Percentiles rank a stretch among this genome's conserved stretches.
Conservation (phyloP, 495 filamentous ascomycete genomes). For the Neurospora sp. region DNA sequence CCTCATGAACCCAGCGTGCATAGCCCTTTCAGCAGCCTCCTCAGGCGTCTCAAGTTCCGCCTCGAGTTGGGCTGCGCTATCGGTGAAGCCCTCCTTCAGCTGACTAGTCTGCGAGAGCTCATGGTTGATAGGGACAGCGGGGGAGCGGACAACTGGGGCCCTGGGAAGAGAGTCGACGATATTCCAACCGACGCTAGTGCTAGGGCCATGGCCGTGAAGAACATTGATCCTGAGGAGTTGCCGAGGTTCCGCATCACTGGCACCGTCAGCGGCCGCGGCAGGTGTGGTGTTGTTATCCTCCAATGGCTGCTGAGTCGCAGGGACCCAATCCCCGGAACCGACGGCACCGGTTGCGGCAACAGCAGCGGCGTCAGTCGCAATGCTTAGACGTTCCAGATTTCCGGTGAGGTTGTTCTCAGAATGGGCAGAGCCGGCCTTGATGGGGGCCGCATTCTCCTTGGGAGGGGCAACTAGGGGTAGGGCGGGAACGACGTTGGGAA, state of each 20-base stretch:
- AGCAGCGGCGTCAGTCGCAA: neutral
- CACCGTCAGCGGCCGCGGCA: neutral
- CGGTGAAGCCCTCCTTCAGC: constrained; percentile 13
- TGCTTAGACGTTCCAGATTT: neutral
- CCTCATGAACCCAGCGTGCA: constrained; percentile 56
- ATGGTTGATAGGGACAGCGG: constrained; percentile 10
- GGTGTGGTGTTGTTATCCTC: neutral
- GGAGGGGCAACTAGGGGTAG: constrained; percentile 7
- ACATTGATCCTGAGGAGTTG: neutral
- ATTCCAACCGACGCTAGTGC: neutral
- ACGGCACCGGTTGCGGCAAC: neutral
- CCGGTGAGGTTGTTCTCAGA: constrained; percentile 2
- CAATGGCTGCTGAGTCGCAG: neutral
- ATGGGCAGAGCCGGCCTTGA: neutral
- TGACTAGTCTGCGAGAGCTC: constrained; percentile 19
- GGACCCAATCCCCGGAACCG: neutral
- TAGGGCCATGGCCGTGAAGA: neutral
- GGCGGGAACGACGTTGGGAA: constrained; percentile 13
- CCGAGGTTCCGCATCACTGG: neutral
- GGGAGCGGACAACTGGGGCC: constrained; percentile 7
- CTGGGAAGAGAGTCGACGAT: neutral
- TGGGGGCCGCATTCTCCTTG: constrained; percentile 6
- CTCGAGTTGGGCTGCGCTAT: neutral
- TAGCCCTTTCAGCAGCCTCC: constrained; percentile 21
- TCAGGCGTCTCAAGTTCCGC: constrained; percentile 15